Evolutionary conservation across 371 early-diverging fungal genomes (phyloP), one percentile per base, ranked within the genome.

Genomic region (Mortierella sp.): DNA sequence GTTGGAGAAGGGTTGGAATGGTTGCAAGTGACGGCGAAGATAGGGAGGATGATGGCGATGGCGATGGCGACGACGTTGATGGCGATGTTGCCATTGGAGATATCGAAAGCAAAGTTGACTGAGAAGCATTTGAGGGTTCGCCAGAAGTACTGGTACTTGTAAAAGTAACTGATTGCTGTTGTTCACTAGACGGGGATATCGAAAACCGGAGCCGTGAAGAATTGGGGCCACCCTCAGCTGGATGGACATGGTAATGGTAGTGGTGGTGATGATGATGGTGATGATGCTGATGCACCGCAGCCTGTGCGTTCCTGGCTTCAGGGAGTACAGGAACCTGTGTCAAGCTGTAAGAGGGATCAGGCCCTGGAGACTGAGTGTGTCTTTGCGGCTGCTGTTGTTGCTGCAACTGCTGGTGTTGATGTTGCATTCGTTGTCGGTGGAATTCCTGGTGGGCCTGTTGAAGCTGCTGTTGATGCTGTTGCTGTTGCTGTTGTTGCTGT

Each of bases 231-330:
- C 14, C 37, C 47, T 57, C 25, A 16, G 44, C 16, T 19, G 74
- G 57, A 44, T 45, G 64, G 25, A 61, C 69, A 57, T 74, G 69
- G 57, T 57, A 65, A 30, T 69, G 74, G 44, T 69, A 62, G 21
- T 74, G 74, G 7, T 74, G 74, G 26, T 74, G 69, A 19, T 74
- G 74, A 18, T 69, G 69, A 25, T 69, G 69, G 26, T 65, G 66
- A 28, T 68, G 75, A 37, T 37, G 9, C 3, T 37, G 37, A 3
- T 37, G 37, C 0, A 25, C 60, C 14, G 52, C 3, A 23, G 21
- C 26, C 9, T 53, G 23, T 53, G 53, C 21, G 21, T 12, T 53
- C 21, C 53, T 53, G 53, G 12, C 12, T 9, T 53, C 11, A 7
- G 37, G 37, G 37, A 37, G 37, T 3, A 37, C 37, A 5, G 37